Conservation (phyloP, 208 protist species). For the Leishmania tropica region DNA sequence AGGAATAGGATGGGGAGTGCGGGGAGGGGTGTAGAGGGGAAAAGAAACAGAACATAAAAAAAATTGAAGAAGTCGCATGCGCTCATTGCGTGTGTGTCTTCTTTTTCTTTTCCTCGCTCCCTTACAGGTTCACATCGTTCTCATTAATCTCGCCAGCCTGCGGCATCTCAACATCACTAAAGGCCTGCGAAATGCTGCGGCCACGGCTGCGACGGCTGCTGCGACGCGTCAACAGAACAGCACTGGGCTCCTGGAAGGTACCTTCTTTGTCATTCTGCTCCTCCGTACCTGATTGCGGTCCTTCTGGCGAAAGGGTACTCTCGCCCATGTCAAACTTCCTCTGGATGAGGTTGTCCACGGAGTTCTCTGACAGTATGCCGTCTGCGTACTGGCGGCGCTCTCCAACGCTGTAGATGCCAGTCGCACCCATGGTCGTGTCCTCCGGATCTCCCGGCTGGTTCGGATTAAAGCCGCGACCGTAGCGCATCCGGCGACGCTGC, state of each 20-base stretch:
- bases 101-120: not conserved
- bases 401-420: slow-evolving; percentile 29
- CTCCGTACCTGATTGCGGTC: not conserved
- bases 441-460: slow-evolving; percentile 15
- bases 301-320: not conserved
- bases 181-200: slow-evolving; percentile 33
- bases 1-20: not conserved
- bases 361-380: slow-evolving; percentile 13
- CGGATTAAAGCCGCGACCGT: slow-evolving; percentile 33
- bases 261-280: not conserved
- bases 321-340: slow-evolving; percentile 7
- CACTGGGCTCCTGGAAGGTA: slow-evolving; percentile 12
- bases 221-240: slow-evolving; percentile 28
- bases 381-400: slow-evolving; percentile 23
- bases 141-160: slow-evolving; percentile 48
- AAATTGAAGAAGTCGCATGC: too few relatives aligned
- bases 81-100: too few relatives aligned
- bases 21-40: too few relatives aligned
- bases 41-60: not conserved
- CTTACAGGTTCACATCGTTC: slow-evolving; percentile 37
- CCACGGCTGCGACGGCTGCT: slow-evolving; percentile 29
- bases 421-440: slow-evolving; percentile 26
- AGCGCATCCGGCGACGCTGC: slow-evolving; percentile 19
- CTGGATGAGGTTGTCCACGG: not conserved
- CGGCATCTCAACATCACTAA: slow-evolving; percentile 48